phyloP scores from a whole-genome alignment of 129 eudicot genomes.

The Chrysanthemum lavandulifolium region DNA sequence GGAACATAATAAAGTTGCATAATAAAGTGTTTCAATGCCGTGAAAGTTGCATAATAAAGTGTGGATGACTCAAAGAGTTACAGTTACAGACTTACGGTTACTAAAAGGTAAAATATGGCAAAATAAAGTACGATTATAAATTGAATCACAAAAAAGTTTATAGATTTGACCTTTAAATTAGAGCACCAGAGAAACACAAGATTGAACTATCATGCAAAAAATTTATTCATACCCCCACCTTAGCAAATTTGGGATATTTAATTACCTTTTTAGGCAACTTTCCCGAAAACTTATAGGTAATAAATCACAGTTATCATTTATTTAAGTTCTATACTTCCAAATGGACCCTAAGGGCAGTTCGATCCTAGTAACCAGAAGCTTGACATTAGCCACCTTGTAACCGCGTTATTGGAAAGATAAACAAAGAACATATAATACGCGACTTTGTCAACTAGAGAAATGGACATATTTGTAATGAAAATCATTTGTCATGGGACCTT shows the following conservation, averaged over 20 bases:
- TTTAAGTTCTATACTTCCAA: constrained; percentile 3
- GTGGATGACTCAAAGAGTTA: neutral
- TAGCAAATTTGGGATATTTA: too few relatives aligned
- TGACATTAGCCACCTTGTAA: constrained; percentile 7
- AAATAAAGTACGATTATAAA: neutral
- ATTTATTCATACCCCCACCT: too few relatives aligned
- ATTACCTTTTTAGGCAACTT: too few relatives aligned
- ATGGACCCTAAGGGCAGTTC: neutral
- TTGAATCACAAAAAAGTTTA: neutral
- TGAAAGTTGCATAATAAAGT: neutral
- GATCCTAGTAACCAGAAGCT: constrained; percentile 13
- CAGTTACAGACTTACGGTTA: neutral
- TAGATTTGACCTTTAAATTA: neutral
- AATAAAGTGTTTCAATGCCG: neutral
- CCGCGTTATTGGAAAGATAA: constrained; percentile 4
- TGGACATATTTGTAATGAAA: neutral
- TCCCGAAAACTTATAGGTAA: too few relatives aligned
- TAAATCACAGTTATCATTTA: neutral
- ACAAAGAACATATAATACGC: neutral
- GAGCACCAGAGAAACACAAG: neutral
- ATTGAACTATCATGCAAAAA: too few relatives aligned
- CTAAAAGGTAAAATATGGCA: neutral
- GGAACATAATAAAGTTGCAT: constrained; percentile 10
- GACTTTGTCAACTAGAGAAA: neutral
- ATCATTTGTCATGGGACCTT: neutral